Conservation (phyloP, 1,284 basidiomycete species). For the Cutaneotrichosporon mucoides region DNA sequence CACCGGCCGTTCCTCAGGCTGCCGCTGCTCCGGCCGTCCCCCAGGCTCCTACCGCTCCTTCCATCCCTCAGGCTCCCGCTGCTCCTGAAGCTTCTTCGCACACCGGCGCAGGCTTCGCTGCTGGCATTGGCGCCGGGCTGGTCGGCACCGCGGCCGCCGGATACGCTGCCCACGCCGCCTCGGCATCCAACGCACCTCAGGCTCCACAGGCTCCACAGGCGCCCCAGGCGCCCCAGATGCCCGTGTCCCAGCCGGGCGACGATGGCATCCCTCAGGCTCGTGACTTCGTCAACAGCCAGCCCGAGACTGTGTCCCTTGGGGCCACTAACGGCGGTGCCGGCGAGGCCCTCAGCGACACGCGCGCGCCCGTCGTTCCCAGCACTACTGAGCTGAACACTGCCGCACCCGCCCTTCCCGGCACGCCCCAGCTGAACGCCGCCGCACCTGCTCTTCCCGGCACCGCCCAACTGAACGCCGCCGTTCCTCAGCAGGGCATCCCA, state of each 20-base stretch:
- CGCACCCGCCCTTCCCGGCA: too few species aligned
- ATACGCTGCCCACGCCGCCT: neutral
- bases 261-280: neutral
- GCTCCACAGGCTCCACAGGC: too few species aligned
- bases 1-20: neutral
- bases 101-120: neutral
- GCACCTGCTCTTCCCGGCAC: too few species aligned
- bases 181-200: too few species aligned
- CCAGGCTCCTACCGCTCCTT: neutral
- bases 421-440: too few species aligned
- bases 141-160: neutral
- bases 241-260: too few species aligned
- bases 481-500: too few species aligned
- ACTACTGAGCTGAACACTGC: too few species aligned
- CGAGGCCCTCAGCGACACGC: too few species aligned
- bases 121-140: neutral
- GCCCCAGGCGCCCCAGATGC: too few species aligned
- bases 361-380: too few species aligned
- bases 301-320: neutral
- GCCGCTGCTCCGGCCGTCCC: neutral
- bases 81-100: neutral
- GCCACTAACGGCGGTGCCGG: neutral
- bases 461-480: too few species aligned
- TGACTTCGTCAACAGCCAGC: neutral
- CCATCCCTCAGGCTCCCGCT: neutral